phyloP scores from a whole-genome alignment of 257 asterid species.

The Ligustrum vulgare region DNA sequence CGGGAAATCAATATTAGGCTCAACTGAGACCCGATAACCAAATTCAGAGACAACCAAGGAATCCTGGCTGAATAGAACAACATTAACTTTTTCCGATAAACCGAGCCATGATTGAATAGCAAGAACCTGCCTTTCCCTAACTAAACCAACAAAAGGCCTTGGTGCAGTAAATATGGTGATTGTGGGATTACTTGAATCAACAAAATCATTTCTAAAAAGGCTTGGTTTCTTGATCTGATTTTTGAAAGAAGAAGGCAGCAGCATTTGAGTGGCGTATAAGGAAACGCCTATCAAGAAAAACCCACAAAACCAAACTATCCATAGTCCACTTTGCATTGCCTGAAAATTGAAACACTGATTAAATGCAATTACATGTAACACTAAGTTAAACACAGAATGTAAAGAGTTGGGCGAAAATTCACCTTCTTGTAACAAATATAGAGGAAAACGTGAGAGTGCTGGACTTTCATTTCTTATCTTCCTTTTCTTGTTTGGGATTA shows the following conservation, averaged over 20 bases:
- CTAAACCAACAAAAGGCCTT: constrained; percentile 58
- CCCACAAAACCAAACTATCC: constrained; percentile 82
- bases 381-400: constrained; percentile 15
- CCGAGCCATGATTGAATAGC: constrained; percentile 95
- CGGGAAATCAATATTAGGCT: constrained; percentile 85
- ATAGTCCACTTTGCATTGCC: constrained; percentile 65
- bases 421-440: constrained; percentile 54
- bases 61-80: constrained; percentile 79
- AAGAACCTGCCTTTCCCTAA: constrained; percentile 65
- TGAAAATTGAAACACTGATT: constrained; percentile 23
- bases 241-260: constrained; percentile 44
- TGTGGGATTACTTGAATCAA: constrained; percentile 45
- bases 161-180: constrained; percentile 81
- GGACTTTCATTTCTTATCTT: constrained; percentile 38
- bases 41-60: constrained; percentile 63
- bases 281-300: constrained; percentile 62
- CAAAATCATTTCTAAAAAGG: constrained; percentile 27
- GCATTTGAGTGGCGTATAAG: constrained; percentile 67
- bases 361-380: constrained; percentile 7
- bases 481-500: background rate
- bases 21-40: constrained; percentile 67
- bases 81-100: constrained; percentile 52
- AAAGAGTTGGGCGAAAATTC: constrained; percentile 6
- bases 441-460: constrained; percentile 25
- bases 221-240: constrained; percentile 36